phyloP scores from a whole-genome alignment of 1,139 yeast genomes.

The Diutina ranongensis region DNA sequence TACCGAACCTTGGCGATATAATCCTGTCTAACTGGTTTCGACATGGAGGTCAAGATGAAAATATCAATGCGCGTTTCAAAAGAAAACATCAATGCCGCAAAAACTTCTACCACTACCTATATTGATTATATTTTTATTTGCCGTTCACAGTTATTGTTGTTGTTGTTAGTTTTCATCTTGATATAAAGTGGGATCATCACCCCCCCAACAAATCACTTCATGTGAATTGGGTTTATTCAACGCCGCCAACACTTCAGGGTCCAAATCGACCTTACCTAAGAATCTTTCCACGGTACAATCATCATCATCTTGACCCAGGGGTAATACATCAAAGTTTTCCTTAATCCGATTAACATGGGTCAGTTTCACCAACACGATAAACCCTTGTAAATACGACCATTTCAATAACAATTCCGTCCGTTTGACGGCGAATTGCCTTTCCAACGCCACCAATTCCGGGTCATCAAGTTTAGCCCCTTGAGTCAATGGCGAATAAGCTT shows the following conservation, averaged over 20 bases:
- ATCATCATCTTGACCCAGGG: conserved; percentile 13
- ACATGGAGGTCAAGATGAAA: conserved; percentile 8
- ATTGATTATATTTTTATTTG: no score
- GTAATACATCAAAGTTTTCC: conserved; percentile 30
- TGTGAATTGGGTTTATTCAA: conserved; percentile 25
- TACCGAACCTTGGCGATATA: conserved; percentile 82
- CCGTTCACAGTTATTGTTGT: no score
- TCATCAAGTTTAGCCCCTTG: conserved; percentile 46
- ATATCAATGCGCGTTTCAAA: not conserved
- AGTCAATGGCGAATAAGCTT: conserved; percentile 65
- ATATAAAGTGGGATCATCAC: conserved; percentile 17
- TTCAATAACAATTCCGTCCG: conserved; percentile 21
- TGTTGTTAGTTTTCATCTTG: no score
- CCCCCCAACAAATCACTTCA: conserved; percentile 19
- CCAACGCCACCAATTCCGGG: conserved; percentile 28
- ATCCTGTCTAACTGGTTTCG: conserved; percentile 53
- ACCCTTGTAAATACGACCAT: conserved; percentile 47
- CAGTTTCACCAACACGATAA: conserved; percentile 65
- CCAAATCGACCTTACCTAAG: conserved; percentile 26
- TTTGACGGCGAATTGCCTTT: conserved; percentile 15
- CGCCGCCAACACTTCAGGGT: conserved; percentile 18
- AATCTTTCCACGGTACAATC: conserved; percentile 15
- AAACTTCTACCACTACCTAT: no score
- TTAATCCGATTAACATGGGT: conserved; percentile 36
- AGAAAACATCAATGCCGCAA: not conserved